phyloP scores from a whole-genome alignment of 2,329 filamentous ascomycete species.

The Rhinocladiella similis region DNA sequence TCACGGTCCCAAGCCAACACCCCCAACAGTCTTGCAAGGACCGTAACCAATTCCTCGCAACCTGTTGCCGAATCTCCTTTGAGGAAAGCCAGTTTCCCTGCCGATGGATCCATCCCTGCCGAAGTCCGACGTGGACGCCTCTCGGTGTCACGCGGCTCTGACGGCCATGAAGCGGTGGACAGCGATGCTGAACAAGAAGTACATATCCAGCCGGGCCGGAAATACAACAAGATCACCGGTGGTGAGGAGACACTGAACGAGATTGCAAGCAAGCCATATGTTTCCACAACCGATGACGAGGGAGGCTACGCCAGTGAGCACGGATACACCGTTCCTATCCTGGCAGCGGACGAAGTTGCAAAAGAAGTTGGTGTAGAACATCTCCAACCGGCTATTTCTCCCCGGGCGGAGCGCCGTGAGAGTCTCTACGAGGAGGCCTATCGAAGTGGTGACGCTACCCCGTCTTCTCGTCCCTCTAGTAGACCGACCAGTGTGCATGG shows the following conservation, averaged over 20 bases:
- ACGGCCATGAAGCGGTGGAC: constrained; percentile 39
- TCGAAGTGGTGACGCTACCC: constrained; percentile 51
- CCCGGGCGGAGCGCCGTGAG: constrained; percentile 63
- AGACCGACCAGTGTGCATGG: constrained; percentile 65
- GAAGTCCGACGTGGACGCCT: constrained; percentile 28
- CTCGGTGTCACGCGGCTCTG: constrained; percentile 23
- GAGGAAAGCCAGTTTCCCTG: constrained; percentile 51
- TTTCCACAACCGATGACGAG: constrained; percentile 46
- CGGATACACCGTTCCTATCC: constrained; percentile 72
- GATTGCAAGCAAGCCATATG: constrained; percentile 51
- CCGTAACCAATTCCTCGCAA: constrained; percentile 47
- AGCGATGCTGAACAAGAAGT: constrained; percentile 62
- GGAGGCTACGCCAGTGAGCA: constrained; percentile 58
- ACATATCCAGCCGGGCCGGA: constrained; percentile 67
- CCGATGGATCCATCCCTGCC: constrained; percentile 33
- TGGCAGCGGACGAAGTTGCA: constrained; percentile 83
- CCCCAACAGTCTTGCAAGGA: constrained; percentile 40
- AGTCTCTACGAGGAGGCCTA: constrained; percentile 59
- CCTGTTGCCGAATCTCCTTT: constrained; percentile 53
- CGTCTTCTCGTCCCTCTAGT: constrained; percentile 61
- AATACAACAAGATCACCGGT: constrained; percentile 35
- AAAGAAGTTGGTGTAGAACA: constrained; percentile 69
- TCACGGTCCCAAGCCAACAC: constrained; percentile 74
- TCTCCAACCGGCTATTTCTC: constrained; percentile 79
- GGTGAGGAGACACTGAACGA: constrained; percentile 42